These are phyloP conservation scores for Colletotrichum siamense DNA, from an alignment of 2,329 filamentous ascomycete genomes.

Conservation along the genomic window DNA sequence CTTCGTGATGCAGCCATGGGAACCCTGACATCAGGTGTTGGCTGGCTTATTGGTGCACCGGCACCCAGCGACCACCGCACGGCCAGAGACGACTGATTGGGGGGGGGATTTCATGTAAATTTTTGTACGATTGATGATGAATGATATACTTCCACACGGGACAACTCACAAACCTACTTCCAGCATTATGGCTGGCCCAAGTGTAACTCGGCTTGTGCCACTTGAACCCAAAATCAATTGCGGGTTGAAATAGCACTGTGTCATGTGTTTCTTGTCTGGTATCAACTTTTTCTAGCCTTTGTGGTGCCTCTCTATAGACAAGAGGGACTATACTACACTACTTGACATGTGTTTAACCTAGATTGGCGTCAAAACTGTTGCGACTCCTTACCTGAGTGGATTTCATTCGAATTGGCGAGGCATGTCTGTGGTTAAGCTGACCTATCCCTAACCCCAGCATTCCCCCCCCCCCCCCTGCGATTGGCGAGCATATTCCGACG, in stretches of 20 bases:
- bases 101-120: not conserved
- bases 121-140: not conserved
- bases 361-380: not conserved
- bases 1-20: conserved; percentile 69
- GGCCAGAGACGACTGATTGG: conserved; percentile 27
- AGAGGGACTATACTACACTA: not conserved
- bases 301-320: not conserved
- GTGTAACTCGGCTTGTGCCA: not conserved
- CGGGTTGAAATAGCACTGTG: not conserved
- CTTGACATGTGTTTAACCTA: not conserved
- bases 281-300: not conserved
- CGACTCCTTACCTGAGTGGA: not conserved
- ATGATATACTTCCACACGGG: not conserved
- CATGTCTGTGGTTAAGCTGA: not conserved
- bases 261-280: not conserved
- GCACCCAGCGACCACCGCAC: conserved; percentile 42
- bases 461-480: not conserved
- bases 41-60: conserved; percentile 70
- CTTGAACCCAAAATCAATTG: not conserved
- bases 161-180: not conserved
- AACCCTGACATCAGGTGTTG: conserved; percentile 70
- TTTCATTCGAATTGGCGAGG: not conserved
- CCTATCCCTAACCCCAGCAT: not conserved
- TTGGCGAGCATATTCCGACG: not conserved
- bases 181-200: not conserved